Conservation (phyloP, 768 basidiomycete species). For the Serendipita sp. region DNA sequence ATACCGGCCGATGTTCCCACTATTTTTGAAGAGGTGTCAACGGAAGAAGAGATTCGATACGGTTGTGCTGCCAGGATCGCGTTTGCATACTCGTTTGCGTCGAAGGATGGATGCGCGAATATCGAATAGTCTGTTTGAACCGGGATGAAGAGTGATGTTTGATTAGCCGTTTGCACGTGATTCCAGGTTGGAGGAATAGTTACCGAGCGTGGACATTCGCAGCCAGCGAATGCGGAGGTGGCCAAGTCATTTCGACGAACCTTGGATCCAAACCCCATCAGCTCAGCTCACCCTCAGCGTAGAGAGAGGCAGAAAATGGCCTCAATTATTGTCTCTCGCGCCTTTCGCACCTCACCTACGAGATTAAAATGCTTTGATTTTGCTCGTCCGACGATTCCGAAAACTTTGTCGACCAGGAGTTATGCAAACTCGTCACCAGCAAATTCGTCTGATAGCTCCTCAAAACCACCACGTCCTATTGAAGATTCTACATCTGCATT, state of each 20-base stretch:
- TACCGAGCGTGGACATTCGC: not conserved
- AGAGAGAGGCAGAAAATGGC: not conserved
- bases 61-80: conserved; percentile 71
- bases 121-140: conserved; percentile 45
- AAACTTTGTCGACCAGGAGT: not conserved
- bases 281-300: not conserved
- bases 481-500: conserved; percentile 91
- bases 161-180: not conserved
- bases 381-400: conserved; percentile 7
- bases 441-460: conserved; percentile 7
- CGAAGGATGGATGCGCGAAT: conserved; percentile 62
- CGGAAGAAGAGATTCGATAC: conserved; percentile 30
- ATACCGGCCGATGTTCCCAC: conserved; percentile 3
- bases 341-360: not conserved
- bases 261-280: not conserved
- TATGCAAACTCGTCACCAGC: conserved; percentile 3
- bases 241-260: conserved; percentile 6
- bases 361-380: not conserved
- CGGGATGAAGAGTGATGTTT: not conserved
- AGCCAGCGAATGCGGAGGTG: not conserved
- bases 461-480: conserved; percentile 33
- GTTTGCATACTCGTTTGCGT: conserved; percentile 83
- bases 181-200: too few relatives aligned
- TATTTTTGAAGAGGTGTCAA: conserved; percentile 3
- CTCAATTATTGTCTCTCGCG: not conserved